A percentile compares a stretch with the other conserved stretches of the same genome.
Evolutionary conservation across 441 rosid species (phyloP).

Genomic region (Isatis lusitanica): DNA sequence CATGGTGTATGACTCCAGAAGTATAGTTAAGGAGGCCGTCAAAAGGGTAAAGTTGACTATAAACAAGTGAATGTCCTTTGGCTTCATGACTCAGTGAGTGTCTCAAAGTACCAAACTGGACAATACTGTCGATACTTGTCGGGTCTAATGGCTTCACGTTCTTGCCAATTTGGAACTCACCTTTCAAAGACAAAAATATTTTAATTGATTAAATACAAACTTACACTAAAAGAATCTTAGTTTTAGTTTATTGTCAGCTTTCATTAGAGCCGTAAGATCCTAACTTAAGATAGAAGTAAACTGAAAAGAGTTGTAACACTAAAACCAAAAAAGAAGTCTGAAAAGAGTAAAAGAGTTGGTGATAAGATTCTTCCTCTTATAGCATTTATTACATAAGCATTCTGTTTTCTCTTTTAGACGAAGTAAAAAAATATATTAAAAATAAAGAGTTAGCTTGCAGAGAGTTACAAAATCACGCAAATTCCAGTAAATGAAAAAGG

Average conservation of each 20-base stretch:
- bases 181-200: conserved; percentile 35
- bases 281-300: conserved; percentile 7
- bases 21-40: conserved; percentile 85
- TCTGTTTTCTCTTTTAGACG: not conserved
- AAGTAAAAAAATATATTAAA: not conserved
- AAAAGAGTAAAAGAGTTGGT: not conserved
- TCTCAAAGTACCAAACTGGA: conserved; percentile 53
- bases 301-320: not conserved
- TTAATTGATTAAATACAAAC: not conserved
- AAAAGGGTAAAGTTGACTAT: conserved; percentile 79
- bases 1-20: conserved; percentile 85
- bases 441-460: not conserved
- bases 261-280: conserved; percentile 1
- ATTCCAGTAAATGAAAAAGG: not conserved
- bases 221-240: not conserved
- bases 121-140: conserved; percentile 52
- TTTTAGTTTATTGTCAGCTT: not conserved
- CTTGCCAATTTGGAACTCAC: conserved; percentile 68
- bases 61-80: conserved; percentile 65
- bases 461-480: conserved; percentile 3
- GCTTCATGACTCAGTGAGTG: conserved; percentile 51
- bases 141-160: conserved; percentile 67
- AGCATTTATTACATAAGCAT: conserved; percentile 24
- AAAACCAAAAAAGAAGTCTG: not conserved
- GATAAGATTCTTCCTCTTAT: conserved; percentile 9